phyloP scores from a whole-genome alignment of 441 rosid species.

The Arabidopsis hybrid region DNA sequence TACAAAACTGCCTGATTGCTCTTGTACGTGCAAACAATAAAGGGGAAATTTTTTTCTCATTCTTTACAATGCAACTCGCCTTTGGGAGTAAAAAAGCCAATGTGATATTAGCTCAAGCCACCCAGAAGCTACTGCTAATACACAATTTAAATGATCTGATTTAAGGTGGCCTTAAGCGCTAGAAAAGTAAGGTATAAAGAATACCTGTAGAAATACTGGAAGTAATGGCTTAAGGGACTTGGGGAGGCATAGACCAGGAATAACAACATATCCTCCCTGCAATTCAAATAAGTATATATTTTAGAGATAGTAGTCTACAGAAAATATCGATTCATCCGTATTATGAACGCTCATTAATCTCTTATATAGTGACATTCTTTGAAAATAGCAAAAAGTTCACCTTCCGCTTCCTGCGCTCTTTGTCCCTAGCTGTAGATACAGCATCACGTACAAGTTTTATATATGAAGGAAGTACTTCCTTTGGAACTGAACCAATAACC shows the following conservation, averaged over 20 bases:
- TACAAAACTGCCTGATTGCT: constrained; percentile 5
- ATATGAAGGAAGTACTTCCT: constrained; percentile 92
- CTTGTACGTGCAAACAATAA: constrained; percentile 2
- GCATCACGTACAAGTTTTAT: constrained; percentile 96
- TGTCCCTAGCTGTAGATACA: constrained; percentile 94
- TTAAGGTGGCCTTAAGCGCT: constrained; percentile 48
- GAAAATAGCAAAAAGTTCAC: constrained; percentile 47
- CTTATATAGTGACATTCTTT: constrained; percentile 4
- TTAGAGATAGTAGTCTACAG: constrained; percentile 15
- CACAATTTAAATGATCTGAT: constrained; percentile 17
- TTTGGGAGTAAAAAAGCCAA: constrained; percentile 4
- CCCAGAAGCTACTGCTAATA: constrained; percentile 2
- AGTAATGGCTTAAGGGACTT: constrained; percentile 97
- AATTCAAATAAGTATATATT: constrained; percentile 39
- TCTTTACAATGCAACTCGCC: background rate
- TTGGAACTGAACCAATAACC: constrained; percentile 94
- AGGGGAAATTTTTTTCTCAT: background rate
- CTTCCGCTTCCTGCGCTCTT: constrained; percentile 94
- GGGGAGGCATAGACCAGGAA: constrained; percentile 94
- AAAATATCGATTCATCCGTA: constrained; percentile 9
- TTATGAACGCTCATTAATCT: background rate
- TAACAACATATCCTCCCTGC: constrained; percentile 94
- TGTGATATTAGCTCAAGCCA: constrained; percentile 9
- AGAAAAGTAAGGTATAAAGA: constrained; percentile 26
- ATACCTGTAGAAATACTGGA: constrained; percentile 96